Evolutionary conservation across 1,284 basidiomycete species (phyloP), one percentile per base, ranked within the genome.

Genomic region (Tilletia setariae): DNA sequence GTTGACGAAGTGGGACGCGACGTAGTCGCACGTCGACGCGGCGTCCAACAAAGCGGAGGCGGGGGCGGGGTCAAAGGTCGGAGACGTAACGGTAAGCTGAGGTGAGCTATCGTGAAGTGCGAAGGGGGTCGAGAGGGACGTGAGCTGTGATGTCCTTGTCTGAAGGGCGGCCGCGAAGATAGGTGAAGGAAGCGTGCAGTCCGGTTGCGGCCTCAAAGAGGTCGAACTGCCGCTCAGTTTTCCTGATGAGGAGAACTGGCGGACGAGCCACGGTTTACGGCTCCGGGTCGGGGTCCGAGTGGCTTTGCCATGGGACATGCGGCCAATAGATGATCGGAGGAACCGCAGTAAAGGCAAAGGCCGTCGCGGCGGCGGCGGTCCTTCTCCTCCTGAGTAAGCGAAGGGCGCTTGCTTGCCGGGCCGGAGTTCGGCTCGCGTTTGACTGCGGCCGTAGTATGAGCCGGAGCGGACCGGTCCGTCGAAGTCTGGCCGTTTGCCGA

Each of bases 151-250:
- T 6, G 47, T 49, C 16, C 47, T 49, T 16, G 25, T 49, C 25
- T 49, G 47, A 49, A n/a, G 19, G 4, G 47, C 47, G 47, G 47
- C 47, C 47, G 47, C 47, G 47, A 49, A 49, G 47, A 49, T 49
- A 19, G 6, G 19, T 49, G 19, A 23, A 49, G 47, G 16, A 49
- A 23, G 19, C 19, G 19, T 49, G 47, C 47, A 49, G 47, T 49
- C 47, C 47, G 47, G 25, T 16, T 7, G 47, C 47, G 47, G 47
- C 47, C 47, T 49, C 19, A 4, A 23, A n/a, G 47, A 19, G 47
- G 19, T 49, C 47, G 47, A 49, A 49, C 47, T 49, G 47, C 47
- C 19, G 47, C 47, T 49, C 47, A 49, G 47, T 49, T 49, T 49
- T 23, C 47, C 47, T 49, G 47, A n/a, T n/a, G 47, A 49, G 47